Base-by-base conservation (phyloP, 2,329 filamentous ascomycete species). In the Trichoderma sp. region DNA sequence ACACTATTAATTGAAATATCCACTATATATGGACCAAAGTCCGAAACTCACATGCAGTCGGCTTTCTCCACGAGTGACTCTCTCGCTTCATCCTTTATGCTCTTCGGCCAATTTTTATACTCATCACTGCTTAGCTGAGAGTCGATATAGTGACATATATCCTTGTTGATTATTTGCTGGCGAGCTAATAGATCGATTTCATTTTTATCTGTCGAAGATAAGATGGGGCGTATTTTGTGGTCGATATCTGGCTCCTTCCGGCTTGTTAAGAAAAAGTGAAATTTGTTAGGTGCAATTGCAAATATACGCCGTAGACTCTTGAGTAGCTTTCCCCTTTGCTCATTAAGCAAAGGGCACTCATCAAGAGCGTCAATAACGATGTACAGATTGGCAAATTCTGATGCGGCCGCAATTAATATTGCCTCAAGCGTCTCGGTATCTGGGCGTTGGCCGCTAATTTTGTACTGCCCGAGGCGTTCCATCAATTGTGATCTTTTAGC, bases 21-120 rank as follows among this genome's bases (percentile, higher is more conserved):
- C 5, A 1, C 2, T 13, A 23, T 6, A 4, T 0, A 13, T 3
- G 20, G 3, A 50, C 5, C 1, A 3, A 5, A 13, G 23, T 1
- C 11, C 5, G n/a, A 50, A 23, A 50, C 47, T 50, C 3, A 50
- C 47, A 53, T 53, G 47, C 47, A 53, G 11, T 53, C 47, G 2
- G 47, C 47, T 23, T 23, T 53, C 47, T 7, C 5, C 1, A 53
- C 20, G 20, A 53, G 47, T 7, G 11, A 13, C 1, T 23, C 20
- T 53, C 47, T 53, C 5, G 47, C 11, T 53, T 53, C 47, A 0
- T 53, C 47, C 5, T 53, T 53, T 13, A 53, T 1, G 11, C 20
- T 53, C 11, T 20, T 6, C 1, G 47, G 47, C 47, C 47, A 53
- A 12, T 5, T 3, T 6, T 23, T 20, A 1, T 53, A 53, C 5